phyloP scores from a whole-genome alignment of 495 filamentous ascomycete genomes.

The Annulohypoxylon bovei region DNA sequence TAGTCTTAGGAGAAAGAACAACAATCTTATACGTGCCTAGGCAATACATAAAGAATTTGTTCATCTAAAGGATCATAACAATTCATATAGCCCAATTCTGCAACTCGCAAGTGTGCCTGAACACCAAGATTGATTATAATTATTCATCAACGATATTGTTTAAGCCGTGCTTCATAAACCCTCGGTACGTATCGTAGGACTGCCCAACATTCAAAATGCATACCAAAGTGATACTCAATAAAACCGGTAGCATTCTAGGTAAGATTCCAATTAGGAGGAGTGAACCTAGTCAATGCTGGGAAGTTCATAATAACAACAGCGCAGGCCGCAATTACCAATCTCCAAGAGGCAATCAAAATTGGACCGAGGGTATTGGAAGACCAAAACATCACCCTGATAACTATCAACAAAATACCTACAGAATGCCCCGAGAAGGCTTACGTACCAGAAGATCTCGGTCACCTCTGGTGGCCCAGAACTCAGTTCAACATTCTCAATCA shows the following conservation, averaged over 20 bases:
- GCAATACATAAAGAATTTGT: not conserved
- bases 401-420: not conserved
- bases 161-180: not conserved
- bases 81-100: not conserved
- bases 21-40: not conserved
- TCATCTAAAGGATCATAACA: not conserved
- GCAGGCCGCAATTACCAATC: not conserved
- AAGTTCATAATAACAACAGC: not conserved
- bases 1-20: not conserved
- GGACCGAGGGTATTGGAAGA: not conserved
- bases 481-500: no score
- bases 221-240: slow-evolving; percentile 16
- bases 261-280: slow-evolving; percentile 30
- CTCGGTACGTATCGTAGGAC: not conserved
- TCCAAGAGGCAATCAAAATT: not conserved
- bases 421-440: no score
- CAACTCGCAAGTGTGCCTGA: not conserved
- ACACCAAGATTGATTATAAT: not conserved
- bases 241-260: slow-evolving; percentile 31
- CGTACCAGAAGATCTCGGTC: no score
- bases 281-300: not conserved
- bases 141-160: not conserved
- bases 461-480: no score
- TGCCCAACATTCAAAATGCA: slow-evolving; percentile 2
- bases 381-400: not conserved